A percentile compares a stretch with the other conserved stretches of the same genome.
These are phyloP conservation scores for Celoporthe dispersa DNA, from an alignment of 2,329 filamentous ascomycete genomes.

Conservation along the genomic window DNA sequence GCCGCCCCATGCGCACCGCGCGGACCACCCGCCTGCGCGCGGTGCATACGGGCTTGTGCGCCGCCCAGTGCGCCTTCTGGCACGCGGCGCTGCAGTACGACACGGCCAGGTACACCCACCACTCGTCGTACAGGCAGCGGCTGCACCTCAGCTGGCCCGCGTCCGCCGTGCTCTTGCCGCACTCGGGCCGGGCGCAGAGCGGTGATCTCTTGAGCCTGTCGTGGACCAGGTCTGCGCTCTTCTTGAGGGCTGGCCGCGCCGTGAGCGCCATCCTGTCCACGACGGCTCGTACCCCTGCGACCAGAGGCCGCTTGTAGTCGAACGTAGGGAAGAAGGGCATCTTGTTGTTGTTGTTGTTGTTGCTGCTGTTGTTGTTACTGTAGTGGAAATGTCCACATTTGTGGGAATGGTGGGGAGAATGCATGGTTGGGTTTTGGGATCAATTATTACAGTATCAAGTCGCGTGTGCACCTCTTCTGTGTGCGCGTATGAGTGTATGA, in stretches of 20 bases:
- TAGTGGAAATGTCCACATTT: no score
- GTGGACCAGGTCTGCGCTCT: neutral
- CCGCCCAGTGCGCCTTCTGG: neutral
- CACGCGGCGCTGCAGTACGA: slow-evolving; percentile 3
- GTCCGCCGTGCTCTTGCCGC: neutral
- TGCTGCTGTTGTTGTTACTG: no score
- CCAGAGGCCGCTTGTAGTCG: neutral
- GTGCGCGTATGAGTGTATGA: no score
- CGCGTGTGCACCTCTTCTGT: no score
- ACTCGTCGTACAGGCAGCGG: neutral
- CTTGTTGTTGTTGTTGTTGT: neutral
- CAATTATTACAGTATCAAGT: no score
- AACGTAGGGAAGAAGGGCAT: neutral
- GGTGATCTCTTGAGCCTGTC: neutral
- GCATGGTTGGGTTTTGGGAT: neutral
- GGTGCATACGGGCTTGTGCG: neutral
- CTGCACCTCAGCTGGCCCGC: neutral
- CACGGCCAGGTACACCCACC: neutral
- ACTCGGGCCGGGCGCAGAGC: neutral
- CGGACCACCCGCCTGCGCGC: neutral
- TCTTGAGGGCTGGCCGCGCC: neutral
- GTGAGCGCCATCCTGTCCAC: neutral
- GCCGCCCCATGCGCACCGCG: neutral
- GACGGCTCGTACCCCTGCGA: neutral
- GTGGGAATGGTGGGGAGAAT: neutral